phyloP scores from a whole-genome alignment of 352 stramenopile species.

The Blastocystis sp. region DNA sequence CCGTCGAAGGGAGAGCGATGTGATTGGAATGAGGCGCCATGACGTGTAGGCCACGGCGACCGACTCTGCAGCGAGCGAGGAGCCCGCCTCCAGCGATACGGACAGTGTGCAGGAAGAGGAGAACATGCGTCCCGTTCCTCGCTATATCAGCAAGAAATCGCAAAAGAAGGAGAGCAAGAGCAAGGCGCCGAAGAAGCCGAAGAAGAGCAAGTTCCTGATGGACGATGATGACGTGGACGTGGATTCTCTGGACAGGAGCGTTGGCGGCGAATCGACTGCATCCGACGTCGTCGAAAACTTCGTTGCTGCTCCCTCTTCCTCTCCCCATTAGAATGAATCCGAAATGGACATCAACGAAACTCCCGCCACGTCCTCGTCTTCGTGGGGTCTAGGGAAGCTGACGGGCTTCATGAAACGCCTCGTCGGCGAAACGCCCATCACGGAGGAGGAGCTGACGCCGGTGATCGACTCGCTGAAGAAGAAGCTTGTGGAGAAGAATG shows the following conservation, averaged over 20 bases:
- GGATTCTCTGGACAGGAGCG: slow-evolving; percentile 38
- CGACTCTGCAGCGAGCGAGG: slow-evolving; percentile 12
- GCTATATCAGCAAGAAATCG: slow-evolving; percentile 16
- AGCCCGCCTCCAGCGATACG: neutral
- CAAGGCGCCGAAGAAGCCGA: slow-evolving; percentile 62
- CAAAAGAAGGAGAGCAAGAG: slow-evolving; percentile 36
- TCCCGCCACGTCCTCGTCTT: slow-evolving; percentile 7
- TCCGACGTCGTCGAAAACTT: slow-evolving; percentile 64
- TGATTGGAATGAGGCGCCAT: neutral
- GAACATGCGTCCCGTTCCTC: neutral
- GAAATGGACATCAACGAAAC: slow-evolving; percentile 65
- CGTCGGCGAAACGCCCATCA: slow-evolving; percentile 86
- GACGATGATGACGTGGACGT: slow-evolving; percentile 61
- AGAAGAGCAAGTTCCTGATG: slow-evolving; percentile 68
- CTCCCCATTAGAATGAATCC: slow-evolving; percentile 53
- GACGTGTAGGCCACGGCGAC: slow-evolving; percentile 10
- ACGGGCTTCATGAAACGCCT: slow-evolving; percentile 80
- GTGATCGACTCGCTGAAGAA: slow-evolving; percentile 88
- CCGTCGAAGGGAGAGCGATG: neutral
- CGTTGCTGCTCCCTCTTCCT: neutral
- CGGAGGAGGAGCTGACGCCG: slow-evolving; percentile 84
- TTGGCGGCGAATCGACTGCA: neutral
- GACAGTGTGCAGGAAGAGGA: neutral
- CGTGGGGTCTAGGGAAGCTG: slow-evolving; percentile 71
- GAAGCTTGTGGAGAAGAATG: slow-evolving; percentile 92